Percentiles rank a stretch among this genome's conserved stretches.
These are phyloP conservation scores for Fraxinus platypoda DNA, from an alignment of 305 asterid genomes.

Conservation along the genomic window DNA sequence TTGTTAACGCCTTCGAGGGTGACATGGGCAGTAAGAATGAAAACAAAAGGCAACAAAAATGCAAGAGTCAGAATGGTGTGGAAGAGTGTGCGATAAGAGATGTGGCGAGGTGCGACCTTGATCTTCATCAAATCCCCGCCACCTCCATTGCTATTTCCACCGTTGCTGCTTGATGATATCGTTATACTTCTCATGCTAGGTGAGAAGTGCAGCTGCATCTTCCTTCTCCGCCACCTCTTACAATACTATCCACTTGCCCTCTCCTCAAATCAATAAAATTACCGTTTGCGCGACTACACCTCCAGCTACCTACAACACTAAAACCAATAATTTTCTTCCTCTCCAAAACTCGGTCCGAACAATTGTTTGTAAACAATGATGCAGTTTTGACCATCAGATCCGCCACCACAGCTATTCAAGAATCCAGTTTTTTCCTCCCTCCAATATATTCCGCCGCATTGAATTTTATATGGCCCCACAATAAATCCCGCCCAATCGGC, in stretches of 20 bases:
- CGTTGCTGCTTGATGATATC: slow-evolving; percentile 60
- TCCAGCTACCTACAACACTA: slow-evolving; percentile 23
- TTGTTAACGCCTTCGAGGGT: slow-evolving; percentile 99
- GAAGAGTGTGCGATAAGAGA: slow-evolving; percentile 85
- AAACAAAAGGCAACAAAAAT: slow-evolving; percentile 90
- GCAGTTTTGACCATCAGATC: slow-evolving; percentile 57
- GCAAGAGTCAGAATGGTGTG: slow-evolving; percentile 83
- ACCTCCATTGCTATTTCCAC: slow-evolving; percentile 64
- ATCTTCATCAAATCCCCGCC: slow-evolving; percentile 92
- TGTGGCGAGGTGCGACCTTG: slow-evolving; percentile 90
- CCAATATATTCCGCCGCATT: slow-evolving; percentile 28
- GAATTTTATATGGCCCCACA: not conserved
- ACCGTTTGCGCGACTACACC: slow-evolving; percentile 21
- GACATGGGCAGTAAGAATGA: slow-evolving; percentile 88
- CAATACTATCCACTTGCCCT: slow-evolving; percentile 32
- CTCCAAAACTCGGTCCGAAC: slow-evolving; percentile 21
- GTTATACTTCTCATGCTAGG: slow-evolving; percentile 28
- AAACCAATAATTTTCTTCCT: slow-evolving; percentile 20
- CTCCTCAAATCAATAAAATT: slow-evolving; percentile 35
- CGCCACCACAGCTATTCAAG: slow-evolving; percentile 40
- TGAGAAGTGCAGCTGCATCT: slow-evolving; percentile 48
- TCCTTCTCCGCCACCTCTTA: slow-evolving; percentile 56
- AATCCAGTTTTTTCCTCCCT: slow-evolving; percentile 32
- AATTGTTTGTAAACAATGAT: slow-evolving; percentile 21
- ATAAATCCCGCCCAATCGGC: not conserved